Evolutionary conservation across 2,329 filamentous ascomycete genomes (phyloP), one percentile per base, ranked within the genome.

Genomic region (Ceratocystis alfenasii): DNA sequence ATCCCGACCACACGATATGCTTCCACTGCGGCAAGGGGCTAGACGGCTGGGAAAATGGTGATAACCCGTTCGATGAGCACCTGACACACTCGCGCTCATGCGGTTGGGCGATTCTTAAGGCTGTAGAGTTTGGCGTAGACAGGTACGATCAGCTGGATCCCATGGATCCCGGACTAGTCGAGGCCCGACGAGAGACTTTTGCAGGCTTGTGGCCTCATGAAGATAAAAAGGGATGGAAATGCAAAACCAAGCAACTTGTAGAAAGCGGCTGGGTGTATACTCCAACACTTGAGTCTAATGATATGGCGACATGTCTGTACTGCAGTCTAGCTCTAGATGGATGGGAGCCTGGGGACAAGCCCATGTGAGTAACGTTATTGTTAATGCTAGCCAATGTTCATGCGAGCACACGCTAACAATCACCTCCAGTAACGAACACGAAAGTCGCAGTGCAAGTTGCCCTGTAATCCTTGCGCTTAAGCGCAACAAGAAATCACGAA

Each of bases 201-300:
- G 83, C 80, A n/a, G 83, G 83, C 15, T 81, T 81, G 70, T 99
- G 94, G 94, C 91, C 92, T 0, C 89, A 99, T 71, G 92, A 99
- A 69, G 79, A 79, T 1, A 95, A 94, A 77, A 87, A 86, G 72
- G 90, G 88, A 5, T 96, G 91, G 91, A 86, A 89, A 69, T 95
- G 90, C 77, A 95, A 94, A 75, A 86, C 84, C 0, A 88, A 94
- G 70, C 92, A 95, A 86, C 86, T 97, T 78, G 90, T 90, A 44
- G 89, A 93, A 70, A 89, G 90, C 33, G 94, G 94, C 10, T 99
- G 93, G 92, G 91, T 88, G 73, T 96, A 92, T 76, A 95, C 91
- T 28, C 92, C 94, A 0, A 89, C 85, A 5, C 77, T 83, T 55
- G 90, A 93, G 55, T 90, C 86, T 12, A 87, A 94, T 69, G 94